Evolutionary conservation across 306 rosid genomes (phyloP), one percentile per base, ranked within the genome.

Genomic region (Vigna trinervia): DNA sequence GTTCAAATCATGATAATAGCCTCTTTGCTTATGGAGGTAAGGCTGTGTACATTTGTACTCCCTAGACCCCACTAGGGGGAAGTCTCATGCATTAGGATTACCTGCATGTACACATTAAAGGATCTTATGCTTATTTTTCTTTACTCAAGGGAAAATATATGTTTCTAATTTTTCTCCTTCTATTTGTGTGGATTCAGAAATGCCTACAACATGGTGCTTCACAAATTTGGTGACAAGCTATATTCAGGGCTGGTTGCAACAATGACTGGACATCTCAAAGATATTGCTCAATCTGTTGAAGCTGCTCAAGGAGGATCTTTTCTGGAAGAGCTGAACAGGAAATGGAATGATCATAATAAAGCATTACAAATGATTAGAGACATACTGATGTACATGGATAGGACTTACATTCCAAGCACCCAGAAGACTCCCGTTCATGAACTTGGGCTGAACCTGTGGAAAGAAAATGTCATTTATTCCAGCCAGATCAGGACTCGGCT

Each of bases 141-240:
- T 60, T 66, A 34, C 13, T 4, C 4, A 2, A 47, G 60, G 51
- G 45, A 52, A 80, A 73, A 38, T 7, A 60, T 28, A 30, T 36
- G 68, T 74, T 79, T 79, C 74, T 81, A 68, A 81, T 13, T 7
- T 64, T 39, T 8, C 6, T 53, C n/a, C 20, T 19, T 22, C 47
- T 50, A 52, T 43, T 75, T 80, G 59, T 76, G 12, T 88, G 82
- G 76, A 85, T 86, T 32, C 74, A 94, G 98, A 84, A 94, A 92
- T 73, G 97, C 98, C 2, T 92, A 94, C 88, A 94, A 92, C 75
- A 94, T 94, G 98, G 97, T 94, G 86, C 94, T 94, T 72, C 98
- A 94, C 90, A 94, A 94, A 74, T 92, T 86, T 68, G 98, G 98
- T 30, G 98, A 94, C 80, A 94, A 87, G 88, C 89, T 92, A 13